Evolutionary conservation across 2,329 filamentous ascomycete species (phyloP).

Genomic region (Fusarium sp.): DNA sequence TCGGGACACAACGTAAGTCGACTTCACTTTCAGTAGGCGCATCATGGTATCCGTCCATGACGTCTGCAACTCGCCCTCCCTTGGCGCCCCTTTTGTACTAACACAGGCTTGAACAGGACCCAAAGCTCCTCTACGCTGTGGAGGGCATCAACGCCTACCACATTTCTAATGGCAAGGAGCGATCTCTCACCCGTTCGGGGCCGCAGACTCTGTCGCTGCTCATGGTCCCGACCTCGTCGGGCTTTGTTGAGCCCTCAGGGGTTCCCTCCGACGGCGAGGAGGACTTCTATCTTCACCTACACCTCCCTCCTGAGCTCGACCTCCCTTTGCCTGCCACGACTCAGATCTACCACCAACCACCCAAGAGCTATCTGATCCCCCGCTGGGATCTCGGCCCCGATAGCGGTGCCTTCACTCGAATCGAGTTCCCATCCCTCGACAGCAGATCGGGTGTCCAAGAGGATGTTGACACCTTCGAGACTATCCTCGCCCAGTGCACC

Average conservation of each 20-base stretch:
- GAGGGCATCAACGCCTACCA: constrained; percentile 92
- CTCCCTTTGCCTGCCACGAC: constrained; percentile 94
- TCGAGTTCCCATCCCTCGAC: constrained; percentile 86
- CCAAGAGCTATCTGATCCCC: constrained; percentile 92
- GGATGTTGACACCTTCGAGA: constrained; percentile 96
- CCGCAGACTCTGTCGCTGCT: constrained; percentile 92
- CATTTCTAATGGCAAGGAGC: constrained; percentile 87
- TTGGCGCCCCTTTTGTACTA: constrained; percentile 17
- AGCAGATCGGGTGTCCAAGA: constrained; percentile 83
- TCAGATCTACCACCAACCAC: constrained; percentile 96
- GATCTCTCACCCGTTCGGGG: constrained; percentile 83
- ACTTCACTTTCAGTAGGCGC: constrained; percentile 1
- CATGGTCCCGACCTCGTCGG: constrained; percentile 93
- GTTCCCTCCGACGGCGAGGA: constrained; percentile 76
- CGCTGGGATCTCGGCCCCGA: constrained; percentile 93
- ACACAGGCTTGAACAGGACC: constrained; percentile 57
- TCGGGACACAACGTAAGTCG: constrained; percentile 49
- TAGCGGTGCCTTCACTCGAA: constrained; percentile 89
- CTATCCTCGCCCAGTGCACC: constrained; percentile 96
- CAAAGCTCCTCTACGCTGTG: constrained; percentile 77
- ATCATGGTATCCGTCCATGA: constrained; percentile 30
- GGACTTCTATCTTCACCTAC: constrained; percentile 97
- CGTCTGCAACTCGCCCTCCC: constrained; percentile 4
- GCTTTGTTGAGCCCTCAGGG: constrained; percentile 68
- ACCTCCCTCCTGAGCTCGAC: constrained; percentile 94